Conservation (phyloP, 305 asterid genomes). For the Fraxinus albicans region DNA sequence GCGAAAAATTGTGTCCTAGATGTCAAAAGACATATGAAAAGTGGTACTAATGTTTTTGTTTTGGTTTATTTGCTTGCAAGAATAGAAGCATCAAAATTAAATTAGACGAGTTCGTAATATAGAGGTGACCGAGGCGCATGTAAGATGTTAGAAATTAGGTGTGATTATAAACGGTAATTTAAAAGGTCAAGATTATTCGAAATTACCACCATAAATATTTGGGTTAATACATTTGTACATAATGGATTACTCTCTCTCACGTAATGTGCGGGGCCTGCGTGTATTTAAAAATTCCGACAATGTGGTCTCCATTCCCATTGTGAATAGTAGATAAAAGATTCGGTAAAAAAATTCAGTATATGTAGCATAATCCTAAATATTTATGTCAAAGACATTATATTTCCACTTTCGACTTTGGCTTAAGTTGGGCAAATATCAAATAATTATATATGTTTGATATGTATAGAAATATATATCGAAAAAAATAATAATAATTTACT, state of each 20-base stretch:
- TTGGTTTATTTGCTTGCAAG: background rate
- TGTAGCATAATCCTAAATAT: too few relatives aligned
- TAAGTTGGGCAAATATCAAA: background rate
- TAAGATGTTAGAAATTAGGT: too few relatives aligned
- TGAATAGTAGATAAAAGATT: too few relatives aligned
- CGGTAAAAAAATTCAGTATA: too few relatives aligned
- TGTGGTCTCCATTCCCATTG: too few relatives aligned
- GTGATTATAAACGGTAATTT: background rate
- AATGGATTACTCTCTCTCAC: too few relatives aligned
- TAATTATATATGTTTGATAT: background rate
- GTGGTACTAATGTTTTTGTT: background rate
- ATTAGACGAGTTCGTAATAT: background rate
- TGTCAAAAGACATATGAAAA: background rate
- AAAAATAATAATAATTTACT: background rate
- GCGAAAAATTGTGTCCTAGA: background rate
- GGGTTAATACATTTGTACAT: too few relatives aligned
- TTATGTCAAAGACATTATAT: background rate
- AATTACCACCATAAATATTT: background rate
- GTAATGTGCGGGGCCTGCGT: too few relatives aligned
- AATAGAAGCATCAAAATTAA: background rate
- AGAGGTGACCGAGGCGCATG: too few relatives aligned
- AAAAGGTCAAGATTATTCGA: background rate
- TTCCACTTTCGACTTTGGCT: background rate
- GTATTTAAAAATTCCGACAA: too few relatives aligned
- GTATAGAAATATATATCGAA: background rate